Percentiles rank a stretch among this genome's conserved stretches.
Conservation (phyloP, 495 filamentous ascomycete species). For the Neurospora tetrasperma region DNA sequence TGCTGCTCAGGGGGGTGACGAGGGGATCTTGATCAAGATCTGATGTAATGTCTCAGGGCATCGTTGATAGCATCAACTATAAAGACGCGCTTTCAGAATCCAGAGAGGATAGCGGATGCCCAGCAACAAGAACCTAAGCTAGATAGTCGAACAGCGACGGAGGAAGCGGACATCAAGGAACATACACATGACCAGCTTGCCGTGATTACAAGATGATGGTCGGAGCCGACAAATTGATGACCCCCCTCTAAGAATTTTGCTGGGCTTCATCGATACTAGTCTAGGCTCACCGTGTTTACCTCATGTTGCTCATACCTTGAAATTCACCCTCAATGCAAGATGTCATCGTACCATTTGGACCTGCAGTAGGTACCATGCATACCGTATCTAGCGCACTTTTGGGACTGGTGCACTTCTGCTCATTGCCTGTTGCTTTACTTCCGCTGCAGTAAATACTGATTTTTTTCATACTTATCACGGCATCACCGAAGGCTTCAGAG, state of each 20-base stretch:
- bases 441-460: background rate
- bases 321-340: background rate
- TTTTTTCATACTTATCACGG: background rate
- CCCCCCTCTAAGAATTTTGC: background rate
- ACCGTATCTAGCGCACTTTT: background rate
- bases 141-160: background rate
- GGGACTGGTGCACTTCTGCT: background rate
- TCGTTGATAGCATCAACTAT: background rate
- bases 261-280: background rate
- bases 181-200: background rate
- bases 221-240: background rate
- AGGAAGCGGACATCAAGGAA: background rate
- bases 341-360: background rate
- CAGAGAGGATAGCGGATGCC: background rate
- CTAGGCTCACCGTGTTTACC: background rate
- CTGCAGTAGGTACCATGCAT: constrained; percentile 1
- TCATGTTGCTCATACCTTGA: background rate
- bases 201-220: background rate
- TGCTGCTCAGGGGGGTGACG: background rate
- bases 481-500: background rate
- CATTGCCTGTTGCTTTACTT: background rate
- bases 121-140: background rate
- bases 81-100: background rate
- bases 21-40: background rate
- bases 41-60: background rate